These are phyloP conservation scores for Syzygium syzygioides DNA, from an alignment of 441 rosid species.

Conservation along the genomic window DNA sequence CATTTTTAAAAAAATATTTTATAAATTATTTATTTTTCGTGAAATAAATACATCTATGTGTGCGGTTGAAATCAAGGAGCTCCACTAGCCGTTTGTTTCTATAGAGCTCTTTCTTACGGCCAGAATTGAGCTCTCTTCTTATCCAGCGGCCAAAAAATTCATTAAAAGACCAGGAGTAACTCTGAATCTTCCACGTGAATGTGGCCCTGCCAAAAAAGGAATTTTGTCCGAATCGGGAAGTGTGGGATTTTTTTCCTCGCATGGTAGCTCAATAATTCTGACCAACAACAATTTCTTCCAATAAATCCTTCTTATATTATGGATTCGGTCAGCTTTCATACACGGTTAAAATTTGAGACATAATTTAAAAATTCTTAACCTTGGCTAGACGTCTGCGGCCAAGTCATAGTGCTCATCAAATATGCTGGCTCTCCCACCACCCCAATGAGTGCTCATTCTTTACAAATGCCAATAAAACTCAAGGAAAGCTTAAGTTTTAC, in stretches of 20 bases:
- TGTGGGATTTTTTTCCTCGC: background rate
- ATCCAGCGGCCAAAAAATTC: background rate
- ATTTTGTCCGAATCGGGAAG: background rate
- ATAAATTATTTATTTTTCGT: fast-evolving
- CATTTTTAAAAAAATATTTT: background rate
- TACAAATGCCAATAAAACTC: no score
- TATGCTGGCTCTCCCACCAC: no score
- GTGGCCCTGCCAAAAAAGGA: background rate
- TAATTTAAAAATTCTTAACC: background rate
- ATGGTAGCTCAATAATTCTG: background rate
- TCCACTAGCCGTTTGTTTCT: background rate
- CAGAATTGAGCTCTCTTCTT: background rate
- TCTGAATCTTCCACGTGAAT: background rate
- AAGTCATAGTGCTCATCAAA: no score
- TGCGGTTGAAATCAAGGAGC: background rate
- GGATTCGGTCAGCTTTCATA: background rate
- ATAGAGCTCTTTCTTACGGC: background rate
- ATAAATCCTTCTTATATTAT: background rate
- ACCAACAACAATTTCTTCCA: background rate
- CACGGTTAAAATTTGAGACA: background rate
- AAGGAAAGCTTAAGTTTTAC: no score
- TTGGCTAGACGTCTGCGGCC: background rate
- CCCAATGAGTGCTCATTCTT: no score
- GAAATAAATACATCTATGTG: fast-evolving
- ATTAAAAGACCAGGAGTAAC: background rate